Percentiles rank a stretch among this genome's conserved stretches.
These are phyloP conservation scores for Lipomyces oligophaga DNA, from an alignment of 805 yeast genomes.

Conservation along the genomic window DNA sequence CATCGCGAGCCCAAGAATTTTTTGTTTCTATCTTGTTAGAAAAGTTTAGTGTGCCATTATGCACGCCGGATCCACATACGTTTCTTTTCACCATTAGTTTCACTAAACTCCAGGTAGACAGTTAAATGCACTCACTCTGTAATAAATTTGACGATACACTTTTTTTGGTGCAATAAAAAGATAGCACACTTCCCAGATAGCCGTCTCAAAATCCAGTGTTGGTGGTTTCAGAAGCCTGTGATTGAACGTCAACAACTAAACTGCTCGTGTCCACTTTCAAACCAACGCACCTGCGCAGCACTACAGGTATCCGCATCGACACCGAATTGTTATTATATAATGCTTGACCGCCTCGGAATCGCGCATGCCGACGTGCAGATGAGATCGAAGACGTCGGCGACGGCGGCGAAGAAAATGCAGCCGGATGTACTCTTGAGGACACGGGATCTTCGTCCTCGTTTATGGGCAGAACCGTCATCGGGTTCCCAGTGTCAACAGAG, in stretches of 20 bases:
- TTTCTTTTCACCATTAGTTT: conserved; percentile 11
- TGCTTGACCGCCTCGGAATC: conserved; percentile 4
- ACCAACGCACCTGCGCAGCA: background rate
- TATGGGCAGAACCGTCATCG: conserved; percentile 14
- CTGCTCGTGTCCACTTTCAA: background rate
- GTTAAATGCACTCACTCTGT: conserved; percentile 44
- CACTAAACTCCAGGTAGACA: background rate
- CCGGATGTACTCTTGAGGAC: too few relatives aligned
- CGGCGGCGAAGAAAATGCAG: conserved; percentile 15
- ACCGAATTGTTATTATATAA: conserved; percentile 16
- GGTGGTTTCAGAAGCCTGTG: conserved; percentile 61
- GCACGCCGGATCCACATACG: conserved; percentile 10
- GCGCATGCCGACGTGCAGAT: conserved; percentile 19
- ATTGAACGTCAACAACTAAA: background rate
- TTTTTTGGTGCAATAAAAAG: conserved; percentile 71
- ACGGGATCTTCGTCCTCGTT: conserved; percentile 9
- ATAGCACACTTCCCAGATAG: conserved; percentile 83
- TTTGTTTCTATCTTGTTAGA: conserved; percentile 56
- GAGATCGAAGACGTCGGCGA: conserved; percentile 24
- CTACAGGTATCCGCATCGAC: conserved; percentile 19
- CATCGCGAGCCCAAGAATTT: conserved; percentile 83
- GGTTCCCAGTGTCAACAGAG: background rate
- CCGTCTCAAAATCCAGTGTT: conserved; percentile 86
- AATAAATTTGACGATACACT: conserved; percentile 76
- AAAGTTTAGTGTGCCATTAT: background rate